Evolutionary conservation across 1,139 yeast genomes (phyloP).

Genomic region (Debaryomycetaceae sp.): DNA sequence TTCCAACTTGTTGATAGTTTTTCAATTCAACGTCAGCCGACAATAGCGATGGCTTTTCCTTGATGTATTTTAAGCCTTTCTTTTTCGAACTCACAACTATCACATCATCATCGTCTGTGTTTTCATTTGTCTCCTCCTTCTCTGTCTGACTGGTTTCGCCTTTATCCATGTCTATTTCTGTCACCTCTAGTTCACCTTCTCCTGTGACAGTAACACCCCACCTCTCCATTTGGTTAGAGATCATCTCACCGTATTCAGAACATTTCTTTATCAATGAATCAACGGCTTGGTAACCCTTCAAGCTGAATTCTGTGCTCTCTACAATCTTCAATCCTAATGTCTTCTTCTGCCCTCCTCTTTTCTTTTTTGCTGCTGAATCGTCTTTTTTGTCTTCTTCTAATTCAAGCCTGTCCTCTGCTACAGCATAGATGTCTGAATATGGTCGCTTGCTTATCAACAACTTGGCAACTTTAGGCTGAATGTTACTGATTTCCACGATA

Average conservation of each 20-base stretch:
- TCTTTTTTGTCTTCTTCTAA: slow-evolving; percentile 14
- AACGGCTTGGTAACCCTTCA: slow-evolving; percentile 90
- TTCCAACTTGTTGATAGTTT: slow-evolving; percentile 90
- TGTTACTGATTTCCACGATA: slow-evolving; percentile 73
- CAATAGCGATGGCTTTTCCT: slow-evolving; percentile 65
- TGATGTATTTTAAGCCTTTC: slow-evolving; percentile 48
- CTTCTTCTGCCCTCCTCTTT: slow-evolving; percentile 44
- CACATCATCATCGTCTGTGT: slow-evolving; percentile 29
- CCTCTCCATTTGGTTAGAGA: slow-evolving; percentile 65
- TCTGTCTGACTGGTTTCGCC: slow-evolving; percentile 24
- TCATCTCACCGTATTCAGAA: slow-evolving; percentile 67
- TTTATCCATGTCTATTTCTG: slow-evolving; percentile 11
- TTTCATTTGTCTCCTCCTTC: slow-evolving; percentile 16
- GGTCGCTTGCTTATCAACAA: slow-evolving; percentile 66
- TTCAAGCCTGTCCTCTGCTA: slow-evolving; percentile 54
- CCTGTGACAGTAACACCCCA: slow-evolving; percentile 86
- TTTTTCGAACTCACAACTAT: slow-evolving; percentile 19
- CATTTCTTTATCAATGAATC: slow-evolving; percentile 86
- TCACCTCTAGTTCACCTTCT: slow-evolving; percentile 49
- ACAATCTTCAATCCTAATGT: slow-evolving; percentile 73
- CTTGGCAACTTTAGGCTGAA: slow-evolving; percentile 66
- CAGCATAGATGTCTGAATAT: slow-evolving; percentile 50
- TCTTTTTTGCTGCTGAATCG: slow-evolving; percentile 22
- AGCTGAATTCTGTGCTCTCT: slow-evolving; percentile 63
- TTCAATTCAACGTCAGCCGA: slow-evolving; percentile 66